These are phyloP conservation scores for Neophaeococcomyces aloes DNA, from an alignment of 2,329 filamentous ascomycete species.

Conservation along the genomic window DNA sequence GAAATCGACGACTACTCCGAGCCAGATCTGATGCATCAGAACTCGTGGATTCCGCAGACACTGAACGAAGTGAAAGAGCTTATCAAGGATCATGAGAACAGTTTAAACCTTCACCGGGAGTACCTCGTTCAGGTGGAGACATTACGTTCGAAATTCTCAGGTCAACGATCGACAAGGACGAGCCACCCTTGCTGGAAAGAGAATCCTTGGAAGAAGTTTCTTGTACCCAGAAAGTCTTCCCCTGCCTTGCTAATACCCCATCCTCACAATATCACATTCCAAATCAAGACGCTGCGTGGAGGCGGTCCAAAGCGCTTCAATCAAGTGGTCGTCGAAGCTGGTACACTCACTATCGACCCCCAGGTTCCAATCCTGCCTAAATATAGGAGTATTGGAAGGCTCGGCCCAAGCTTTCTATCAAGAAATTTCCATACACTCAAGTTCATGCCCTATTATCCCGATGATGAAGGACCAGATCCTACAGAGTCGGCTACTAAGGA, in stretches of 20 bases:
- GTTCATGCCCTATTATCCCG: constrained; percentile 17
- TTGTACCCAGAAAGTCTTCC: not conserved
- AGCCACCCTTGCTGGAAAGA: not conserved
- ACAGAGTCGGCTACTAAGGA: constrained; percentile 3
- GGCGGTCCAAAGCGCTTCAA: not conserved
- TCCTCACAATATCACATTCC: not conserved
- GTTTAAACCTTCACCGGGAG: not conserved
- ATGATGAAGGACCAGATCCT: constrained; percentile 18
- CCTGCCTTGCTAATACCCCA: too few relatives aligned
- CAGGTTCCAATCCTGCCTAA: constrained; percentile 11
- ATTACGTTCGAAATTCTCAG: not conserved
- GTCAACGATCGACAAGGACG: not conserved
- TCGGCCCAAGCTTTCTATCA: constrained; percentile 17
- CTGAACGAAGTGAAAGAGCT: not conserved
- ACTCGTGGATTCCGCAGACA: not conserved
- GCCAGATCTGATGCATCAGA: not conserved
- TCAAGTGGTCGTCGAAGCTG: not conserved
- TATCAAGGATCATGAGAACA: not conserved
- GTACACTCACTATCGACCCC: not conserved
- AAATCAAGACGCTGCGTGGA: not conserved
- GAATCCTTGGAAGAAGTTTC: constrained; percentile 2
- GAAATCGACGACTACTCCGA: not conserved
- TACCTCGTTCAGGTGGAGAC: constrained; percentile 1
- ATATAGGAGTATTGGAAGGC: constrained; percentile 18
- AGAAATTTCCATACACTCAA: constrained; percentile 16